Evolutionary conservation across 345 rosid genomes (phyloP).

Genomic region (Erodium maritimum): DNA sequence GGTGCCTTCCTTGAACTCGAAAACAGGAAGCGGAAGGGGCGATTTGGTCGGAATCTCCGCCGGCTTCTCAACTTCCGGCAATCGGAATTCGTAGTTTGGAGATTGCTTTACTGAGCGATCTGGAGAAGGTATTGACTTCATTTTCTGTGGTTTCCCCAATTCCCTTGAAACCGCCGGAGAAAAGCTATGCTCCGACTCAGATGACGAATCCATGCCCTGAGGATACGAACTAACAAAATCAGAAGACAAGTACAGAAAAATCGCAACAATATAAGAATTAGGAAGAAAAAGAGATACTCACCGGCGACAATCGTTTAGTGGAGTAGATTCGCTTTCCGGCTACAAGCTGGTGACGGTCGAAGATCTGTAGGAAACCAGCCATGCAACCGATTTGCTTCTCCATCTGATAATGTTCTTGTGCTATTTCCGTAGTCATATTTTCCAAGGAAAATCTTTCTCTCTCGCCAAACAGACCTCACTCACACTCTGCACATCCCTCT

Average conservation of each 20-base stretch:
- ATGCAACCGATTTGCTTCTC: slow-evolving; percentile 88
- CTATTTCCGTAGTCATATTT: slow-evolving; percentile 28
- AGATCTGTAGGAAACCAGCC: slow-evolving; percentile 92
- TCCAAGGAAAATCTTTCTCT: slow-evolving; percentile 2
- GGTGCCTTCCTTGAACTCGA: slow-evolving; percentile 44
- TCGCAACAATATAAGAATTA: too few species aligned
- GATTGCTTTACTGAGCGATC: slow-evolving; percentile 27
- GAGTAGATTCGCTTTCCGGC: slow-evolving; percentile 51
- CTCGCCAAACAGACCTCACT: neutral
- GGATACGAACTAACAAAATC: neutral
- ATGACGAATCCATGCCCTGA: slow-evolving; percentile 26
- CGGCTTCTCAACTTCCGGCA: slow-evolving; percentile 27
- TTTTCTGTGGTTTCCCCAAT: slow-evolving; percentile 20
- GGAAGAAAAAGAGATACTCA: slow-evolving; percentile 14
- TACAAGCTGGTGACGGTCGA: slow-evolving; percentile 68
- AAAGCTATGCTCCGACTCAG: slow-evolving; percentile 19
- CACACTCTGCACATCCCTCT: slow-evolving; percentile 17
- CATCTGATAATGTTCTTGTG: slow-evolving; percentile 34
- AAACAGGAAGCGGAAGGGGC: slow-evolving; percentile 38
- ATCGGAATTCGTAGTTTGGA: slow-evolving; percentile 22
- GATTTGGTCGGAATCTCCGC: slow-evolving; percentile 19
- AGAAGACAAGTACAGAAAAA: neutral
- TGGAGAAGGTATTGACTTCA: slow-evolving; percentile 29
- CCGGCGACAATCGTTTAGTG: slow-evolving; percentile 50
- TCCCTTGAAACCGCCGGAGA: slow-evolving; percentile 28